Conservation (phyloP, 345 rosid genomes). For the Pistacia integerrima region DNA sequence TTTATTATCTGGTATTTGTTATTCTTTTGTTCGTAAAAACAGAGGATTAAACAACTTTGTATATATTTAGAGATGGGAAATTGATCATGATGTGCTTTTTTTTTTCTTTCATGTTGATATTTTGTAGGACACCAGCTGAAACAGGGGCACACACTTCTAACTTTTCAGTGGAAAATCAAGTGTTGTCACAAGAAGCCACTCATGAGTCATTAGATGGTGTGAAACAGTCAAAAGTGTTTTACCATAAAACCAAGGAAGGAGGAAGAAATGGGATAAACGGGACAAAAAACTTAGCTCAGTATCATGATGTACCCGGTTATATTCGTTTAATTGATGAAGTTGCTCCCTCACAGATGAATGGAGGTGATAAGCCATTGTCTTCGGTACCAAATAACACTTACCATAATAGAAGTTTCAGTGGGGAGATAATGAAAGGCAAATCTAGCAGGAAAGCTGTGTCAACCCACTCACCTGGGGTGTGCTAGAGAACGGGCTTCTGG, state of each 20-base stretch:
- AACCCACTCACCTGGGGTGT: constrained; percentile 27
- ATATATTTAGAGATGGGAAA: constrained; percentile 6
- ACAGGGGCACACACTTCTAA: constrained; percentile 25
- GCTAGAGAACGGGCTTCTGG: constrained; percentile 16
- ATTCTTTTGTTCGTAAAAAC: background rate
- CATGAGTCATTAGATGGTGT: constrained; percentile 38
- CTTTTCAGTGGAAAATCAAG: constrained; percentile 30
- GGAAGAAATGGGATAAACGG: constrained; percentile 48
- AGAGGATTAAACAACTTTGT: background rate
- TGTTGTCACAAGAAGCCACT: constrained; percentile 39
- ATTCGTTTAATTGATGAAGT: constrained; percentile 47
- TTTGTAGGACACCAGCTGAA: constrained; percentile 45
- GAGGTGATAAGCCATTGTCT: constrained; percentile 30
- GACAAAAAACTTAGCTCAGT: constrained; percentile 45
- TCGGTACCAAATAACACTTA: constrained; percentile 32
- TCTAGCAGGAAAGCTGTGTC: constrained; percentile 32
- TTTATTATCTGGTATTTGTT: background rate
- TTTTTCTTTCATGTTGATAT: constrained; percentile 14
- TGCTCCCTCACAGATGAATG: constrained; percentile 25
- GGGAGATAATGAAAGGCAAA: constrained; percentile 28
- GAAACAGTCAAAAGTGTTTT: constrained; percentile 55
- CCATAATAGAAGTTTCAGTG: constrained; percentile 21
- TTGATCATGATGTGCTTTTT: constrained; percentile 2
- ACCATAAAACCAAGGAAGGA: constrained; percentile 39
- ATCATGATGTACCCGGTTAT: constrained; percentile 50